phyloP scores from a whole-genome alignment of 2,329 filamentous ascomycete species.

The Colletotrichum theobromicola region DNA sequence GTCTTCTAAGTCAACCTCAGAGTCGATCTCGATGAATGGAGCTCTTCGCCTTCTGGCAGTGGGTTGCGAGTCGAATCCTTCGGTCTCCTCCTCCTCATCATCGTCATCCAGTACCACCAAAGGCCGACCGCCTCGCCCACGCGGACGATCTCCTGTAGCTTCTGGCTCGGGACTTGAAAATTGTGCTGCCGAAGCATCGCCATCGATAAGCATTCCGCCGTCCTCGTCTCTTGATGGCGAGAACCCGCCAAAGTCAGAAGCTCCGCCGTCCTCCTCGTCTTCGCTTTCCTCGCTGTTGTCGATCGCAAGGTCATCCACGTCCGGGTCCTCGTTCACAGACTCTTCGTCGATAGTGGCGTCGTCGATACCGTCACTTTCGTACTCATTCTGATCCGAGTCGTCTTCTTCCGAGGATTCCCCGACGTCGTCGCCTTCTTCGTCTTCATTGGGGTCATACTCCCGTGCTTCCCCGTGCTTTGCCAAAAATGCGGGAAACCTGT shows the following conservation, averaged over 20 bases:
- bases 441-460: not conserved
- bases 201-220: constrained; percentile 12
- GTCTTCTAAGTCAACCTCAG: constrained; percentile 15
- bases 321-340: constrained; percentile 2
- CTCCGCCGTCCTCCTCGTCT: constrained; percentile 28
- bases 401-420: constrained; percentile 15
- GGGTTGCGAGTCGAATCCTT: not conserved
- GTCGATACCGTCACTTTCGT: constrained; percentile 46
- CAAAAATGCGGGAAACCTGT: not conserved
- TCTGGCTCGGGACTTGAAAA: constrained; percentile 37
- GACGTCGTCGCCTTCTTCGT: not conserved
- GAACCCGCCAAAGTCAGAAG: constrained; percentile 5
- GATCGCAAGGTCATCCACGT: constrained; percentile 8
- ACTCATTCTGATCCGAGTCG: constrained; percentile 27
- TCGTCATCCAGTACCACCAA: constrained; percentile 29
- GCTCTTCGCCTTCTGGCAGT: not conserved
- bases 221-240: constrained; percentile 15
- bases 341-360: constrained; percentile 34
- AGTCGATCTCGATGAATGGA: not conserved
- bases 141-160: not conserved
- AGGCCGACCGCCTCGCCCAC: constrained; percentile 26
- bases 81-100: constrained; percentile 21
- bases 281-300: constrained; percentile 18
- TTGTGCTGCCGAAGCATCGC: constrained; percentile 13
- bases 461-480: not conserved